Base-by-base conservation (phyloP, 208 protist species). In the Histomonas meleagridis region DNA sequence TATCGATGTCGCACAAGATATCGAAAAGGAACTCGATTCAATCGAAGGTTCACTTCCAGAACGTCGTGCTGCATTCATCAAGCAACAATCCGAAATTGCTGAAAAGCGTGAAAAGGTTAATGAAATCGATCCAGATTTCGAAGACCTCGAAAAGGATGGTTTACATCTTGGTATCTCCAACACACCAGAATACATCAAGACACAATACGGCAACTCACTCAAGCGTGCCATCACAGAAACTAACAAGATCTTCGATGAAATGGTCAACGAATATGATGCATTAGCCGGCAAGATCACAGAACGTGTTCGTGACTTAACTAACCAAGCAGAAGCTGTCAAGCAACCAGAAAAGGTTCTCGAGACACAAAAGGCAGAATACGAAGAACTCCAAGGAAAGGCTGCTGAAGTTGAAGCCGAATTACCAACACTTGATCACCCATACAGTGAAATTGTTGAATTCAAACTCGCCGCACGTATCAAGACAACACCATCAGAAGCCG, bases 161-260 rank as follows among this genome's bases (percentile, higher is more conserved):
- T 46, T 86, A 1, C 76, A 86, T 46, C 76, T 55, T 55, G 16
- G 76, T 55, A 48, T 86, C 26, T 26, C 32, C 46, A 43, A 86
- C 32, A 57, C 12, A 18, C 76, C 76, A 86, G 46, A 12, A 86
- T 14, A 32, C 21, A 86, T 86, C 46, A 14, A 14, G 32, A 38
- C 5, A 32, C 7, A 26, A n/a, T 86, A 86, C 28, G 23, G 46
- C 23, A 48, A 51, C 9, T 23, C 32, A 46, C 46, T 86, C 38
- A 43, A 32, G 23, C 40, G n/a, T 18, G 23, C 26, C 46, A 86
- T 86, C 32, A 32, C 38, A 14, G 76, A 51, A 21, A 43, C 23
- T 18, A 32, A 55, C 23, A 86, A 86, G 35, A 43, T 86, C 21
- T 86, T 86, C 46, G 76, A 86, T 18, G 76, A 86, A 48, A 86